Evolutionary conservation across 2,329 filamentous ascomycete species (phyloP), one percentile per base, ranked within the genome.

Genomic region (Fusarium sp.): DNA sequence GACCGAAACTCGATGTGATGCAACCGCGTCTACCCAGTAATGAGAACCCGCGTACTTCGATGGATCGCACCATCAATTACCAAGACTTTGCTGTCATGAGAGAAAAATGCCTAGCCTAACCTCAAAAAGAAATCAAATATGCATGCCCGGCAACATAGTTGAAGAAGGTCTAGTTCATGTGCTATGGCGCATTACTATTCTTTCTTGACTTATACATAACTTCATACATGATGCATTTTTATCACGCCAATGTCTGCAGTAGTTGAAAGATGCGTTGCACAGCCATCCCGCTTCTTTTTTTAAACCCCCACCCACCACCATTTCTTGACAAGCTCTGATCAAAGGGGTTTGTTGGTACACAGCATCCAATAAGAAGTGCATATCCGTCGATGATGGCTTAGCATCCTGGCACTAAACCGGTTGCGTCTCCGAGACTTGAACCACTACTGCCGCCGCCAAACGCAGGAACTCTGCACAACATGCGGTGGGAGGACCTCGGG

Each of bases 251-350:
- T 52, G 45, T 52, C 20, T 48, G 38, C 22, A 59, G 48, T 64
- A 52, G 40, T 22, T 17, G 33, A 38, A 39, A 22, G 33, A 49
- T 71, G 48, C 38, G 69, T 66, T 75, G 72, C 72, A 74, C 72
- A 71, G 72, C 72, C 72, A 70, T 75, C 64, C 60, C 69, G 72
- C 71, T 74, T 74, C 72, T 74, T 74, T 75, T 74, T 74, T 69
- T 74, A 72, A 72, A 59, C 65, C 62, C 66, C 61, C 52, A 63
- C 42, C 38, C 31, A 38, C 52, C 20, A 52, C 44, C 50, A 48
- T 42, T 44, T 42, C 43, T 54, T 68, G 67, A 51, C 67, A 71
- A 50, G 45, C 22, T 49, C 53, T 66, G 46, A 49, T 42, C 43
- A 60, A 70, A 56, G 56, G 55, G 45, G 45, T 22, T 31, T 40